Percentiles rank a stretch among this genome's conserved stretches.
Conservation (phyloP, 768 basidiomycete genomes). For the Leucosporidium yakuticum region DNA sequence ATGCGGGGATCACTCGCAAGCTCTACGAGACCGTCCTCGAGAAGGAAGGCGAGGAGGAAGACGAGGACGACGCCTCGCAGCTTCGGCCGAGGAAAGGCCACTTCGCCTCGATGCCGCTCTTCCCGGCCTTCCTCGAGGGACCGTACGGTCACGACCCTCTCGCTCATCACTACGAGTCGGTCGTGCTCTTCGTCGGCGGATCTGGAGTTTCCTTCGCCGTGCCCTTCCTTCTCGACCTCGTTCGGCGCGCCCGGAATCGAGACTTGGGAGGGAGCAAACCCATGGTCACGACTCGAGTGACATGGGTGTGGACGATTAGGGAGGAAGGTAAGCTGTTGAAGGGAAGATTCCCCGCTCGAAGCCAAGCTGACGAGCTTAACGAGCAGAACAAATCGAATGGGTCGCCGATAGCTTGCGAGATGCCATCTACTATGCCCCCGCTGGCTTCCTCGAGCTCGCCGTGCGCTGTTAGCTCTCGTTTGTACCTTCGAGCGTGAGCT, state of each 20-base stretch:
- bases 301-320: conserved; percentile 8
- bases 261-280: background rate
- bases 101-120: conserved; percentile 1
- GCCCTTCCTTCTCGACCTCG: conserved; percentile 16
- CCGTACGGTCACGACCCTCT: conserved; percentile 18
- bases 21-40: background rate
- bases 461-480: conserved; percentile 2
- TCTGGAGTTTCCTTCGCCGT: conserved; percentile 17
- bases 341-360: background rate
- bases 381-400: conserved; percentile 10
- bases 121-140: conserved; percentile 14
- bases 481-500: background rate
- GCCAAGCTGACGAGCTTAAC: background rate
- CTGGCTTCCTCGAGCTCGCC: conserved; percentile 16
- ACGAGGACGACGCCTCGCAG: background rate
- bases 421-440: conserved; percentile 12
- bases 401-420: conserved; percentile 13
- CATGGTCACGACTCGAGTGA: conserved; percentile 5
- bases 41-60: background rate
- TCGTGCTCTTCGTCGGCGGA: conserved; percentile 16
- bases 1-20: conserved; percentile 14
- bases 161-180: conserved; percentile 11
- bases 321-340: background rate
- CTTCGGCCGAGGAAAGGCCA: background rate
- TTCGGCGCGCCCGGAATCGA: background rate